Evolutionary conservation across 257 asterid genomes (phyloP), one percentile per base, ranked within the genome.

Genomic region (Orobanche coerulescens): DNA sequence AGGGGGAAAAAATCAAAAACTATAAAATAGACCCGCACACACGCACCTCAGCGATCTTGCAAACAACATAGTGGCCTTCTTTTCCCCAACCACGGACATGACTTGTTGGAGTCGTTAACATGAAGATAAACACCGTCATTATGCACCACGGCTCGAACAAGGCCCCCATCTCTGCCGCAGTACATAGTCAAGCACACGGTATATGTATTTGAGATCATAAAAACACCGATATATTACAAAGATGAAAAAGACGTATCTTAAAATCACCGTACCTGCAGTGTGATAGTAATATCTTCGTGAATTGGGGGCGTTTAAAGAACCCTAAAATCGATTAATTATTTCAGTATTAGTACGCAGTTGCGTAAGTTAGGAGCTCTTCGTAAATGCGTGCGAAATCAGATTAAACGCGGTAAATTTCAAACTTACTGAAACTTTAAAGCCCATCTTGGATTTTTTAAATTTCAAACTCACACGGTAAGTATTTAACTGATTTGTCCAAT

Each of bases 41-140:
- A 13, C 36, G n/a, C 55, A 90, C 97, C 96, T 91, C 77, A 52
- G 97, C 96, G 56, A 91, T 82, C 80, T 84, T 83, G 83, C 97
- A 91, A 72, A 69, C 54, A 55, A 65, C 74, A 56, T 61, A 78
- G 65, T 91, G 97, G n/a, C 97, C 97, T 48, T 87, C 92, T 66
- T 81, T 83, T 31, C 97, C 97, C 97, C 96, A 91, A 51, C 80
- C 85, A 65, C 60, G 71, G 66, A 67, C 62, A 30, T 30, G 36
- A n/a, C n/a, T n/a, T 23, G 26, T 42, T 28, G 85, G 80, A 63
- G 78, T 14, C 6, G 79, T 15, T 12, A 81, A 42, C 53, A 79
- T 9, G 61, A 79, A 36, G 23, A 70, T 30, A 6, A 81, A 16
- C 62, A 67, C 43, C 44, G 74, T 67, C 71, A 70, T 62, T 20